Evolutionary conservation across 2,329 filamentous ascomycete genomes (phyloP), one percentile per base, ranked within the genome.

Genomic region (Albophoma yamanashiensis): DNA sequence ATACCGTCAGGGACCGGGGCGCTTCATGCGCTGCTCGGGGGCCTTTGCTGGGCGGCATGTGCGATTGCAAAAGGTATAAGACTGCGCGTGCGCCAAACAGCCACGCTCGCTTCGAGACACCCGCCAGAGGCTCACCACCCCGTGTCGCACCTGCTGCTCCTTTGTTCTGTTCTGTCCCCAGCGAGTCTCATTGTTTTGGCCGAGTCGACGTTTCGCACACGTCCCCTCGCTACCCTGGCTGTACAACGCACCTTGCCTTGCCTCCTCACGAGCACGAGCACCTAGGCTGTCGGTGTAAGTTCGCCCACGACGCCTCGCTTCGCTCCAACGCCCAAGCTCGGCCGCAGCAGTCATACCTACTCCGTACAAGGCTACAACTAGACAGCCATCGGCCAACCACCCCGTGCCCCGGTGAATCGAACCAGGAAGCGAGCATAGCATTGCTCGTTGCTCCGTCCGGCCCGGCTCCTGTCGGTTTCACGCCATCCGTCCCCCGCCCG

Each of bases 381-480:
- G 27, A 31, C 27, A 31, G 3, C 27, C 27, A 31, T 31, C 27
- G 5, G 27, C 27, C 27, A 31, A 52, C 12, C 25, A 27, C 2
- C 47, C 27, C 47, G 7, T 31, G 34, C 20, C 45, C 1, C 6
- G 20, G 17, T 31, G 14, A 20, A n/a, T 34, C 47, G 12, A 52
- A 4, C 8, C 47, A 25, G 25, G 6, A 53, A 53, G 27, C 50
- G 50, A 53, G 27, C 50, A 27, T n/a, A 9, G 47, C 27, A 25
- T 4, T 53, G 50, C 50, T 12, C 2, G 27, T 34, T n/a, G 50
- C 50, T 53, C 50, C 50, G 50, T 53, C 50, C 50, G 27, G 47
- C 27, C 47, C 27, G 47, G 47, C n/a, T 34, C 47, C 27, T 53
- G 50, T 34, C 59, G 61, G 61, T 59, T 62, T 62, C 61, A 62